A percentile compares a stretch with the other conserved stretches of the same genome.
Conservation (phyloP, 108 stramenopile species). For the Cylindrotheca fusiformis region DNA sequence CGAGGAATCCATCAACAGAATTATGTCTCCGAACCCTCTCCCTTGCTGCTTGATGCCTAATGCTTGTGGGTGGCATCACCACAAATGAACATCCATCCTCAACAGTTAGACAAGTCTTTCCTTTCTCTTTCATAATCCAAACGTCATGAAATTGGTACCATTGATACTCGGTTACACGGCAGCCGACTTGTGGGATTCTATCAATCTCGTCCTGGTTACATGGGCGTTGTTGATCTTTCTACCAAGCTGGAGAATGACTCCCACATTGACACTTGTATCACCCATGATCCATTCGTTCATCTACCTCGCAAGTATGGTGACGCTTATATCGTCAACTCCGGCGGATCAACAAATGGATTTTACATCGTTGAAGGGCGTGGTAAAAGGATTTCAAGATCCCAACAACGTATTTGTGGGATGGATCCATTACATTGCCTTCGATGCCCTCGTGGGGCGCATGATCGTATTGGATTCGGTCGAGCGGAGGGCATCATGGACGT, state of each 20-base stretch:
- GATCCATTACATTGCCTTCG: constrained; percentile 32
- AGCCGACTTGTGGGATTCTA: constrained; percentile 19
- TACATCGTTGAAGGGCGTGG: constrained; percentile 17
- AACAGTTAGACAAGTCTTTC: no score
- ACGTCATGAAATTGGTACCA: not conserved
- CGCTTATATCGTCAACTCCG: not conserved
- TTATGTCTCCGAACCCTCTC: no score
- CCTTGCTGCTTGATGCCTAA: no score
- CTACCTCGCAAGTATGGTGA: constrained; percentile 2
- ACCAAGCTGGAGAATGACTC: constrained; percentile 29
- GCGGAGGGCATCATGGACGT: constrained; percentile 1
- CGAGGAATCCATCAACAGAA: no score
- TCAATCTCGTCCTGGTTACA: constrained; percentile 13
- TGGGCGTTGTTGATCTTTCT: constrained; percentile 22
- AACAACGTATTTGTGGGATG: constrained; percentile 24
- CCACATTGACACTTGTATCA: constrained; percentile 4
- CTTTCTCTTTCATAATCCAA: no score
- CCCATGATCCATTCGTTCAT: constrained; percentile 21
- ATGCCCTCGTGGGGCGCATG: constrained; percentile 23
- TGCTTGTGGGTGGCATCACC: no score
- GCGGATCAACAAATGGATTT: constrained; percentile 3
- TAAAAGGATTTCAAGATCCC: constrained; percentile 24
- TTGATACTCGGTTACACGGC: constrained; percentile 28
- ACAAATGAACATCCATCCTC: no score
- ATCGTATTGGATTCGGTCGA: constrained; percentile 30